Conservation (phyloP, 2,329 filamentous ascomycete species). For the Fusarium albosuccineum region DNA sequence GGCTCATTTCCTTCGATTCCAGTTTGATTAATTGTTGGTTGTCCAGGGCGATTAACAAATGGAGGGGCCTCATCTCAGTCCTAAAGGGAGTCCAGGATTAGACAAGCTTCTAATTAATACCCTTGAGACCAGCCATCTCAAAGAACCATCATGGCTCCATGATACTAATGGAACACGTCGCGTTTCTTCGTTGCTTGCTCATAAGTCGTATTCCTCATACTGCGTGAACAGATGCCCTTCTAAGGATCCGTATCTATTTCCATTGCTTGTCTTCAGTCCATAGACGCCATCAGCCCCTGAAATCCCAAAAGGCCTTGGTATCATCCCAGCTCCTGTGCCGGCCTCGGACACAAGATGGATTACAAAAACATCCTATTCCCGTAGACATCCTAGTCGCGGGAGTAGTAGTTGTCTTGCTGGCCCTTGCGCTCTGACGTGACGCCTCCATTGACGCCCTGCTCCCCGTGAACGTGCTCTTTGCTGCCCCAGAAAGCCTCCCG, state of each 20-base stretch:
- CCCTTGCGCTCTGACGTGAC: constrained; percentile 53
- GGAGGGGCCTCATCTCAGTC: background rate
- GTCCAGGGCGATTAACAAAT: constrained; percentile 17
- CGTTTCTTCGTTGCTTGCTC: constrained; percentile 18
- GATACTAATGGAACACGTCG: background rate
- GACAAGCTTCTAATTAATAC: background rate
- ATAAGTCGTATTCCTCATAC: constrained; percentile 24
- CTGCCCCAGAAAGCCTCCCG: constrained; percentile 78
- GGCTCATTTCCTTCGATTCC: background rate
- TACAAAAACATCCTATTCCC: background rate
- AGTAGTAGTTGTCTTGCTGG: constrained; percentile 66
- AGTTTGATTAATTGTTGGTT: constrained; percentile 11
- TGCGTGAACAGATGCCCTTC: constrained; percentile 15
- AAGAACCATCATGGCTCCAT: background rate
- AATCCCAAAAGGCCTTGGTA: constrained; percentile 27
- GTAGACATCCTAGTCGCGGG: constrained; percentile 34
- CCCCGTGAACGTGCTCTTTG: constrained; percentile 61
- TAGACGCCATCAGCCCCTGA: constrained; percentile 18
- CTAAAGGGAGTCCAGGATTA: background rate
- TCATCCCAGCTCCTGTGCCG: constrained; percentile 22
- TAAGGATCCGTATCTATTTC: constrained; percentile 8
- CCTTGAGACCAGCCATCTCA: background rate
- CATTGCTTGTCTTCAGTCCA: constrained; percentile 13
- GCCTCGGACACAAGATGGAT: background rate
- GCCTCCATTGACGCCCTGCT: constrained; percentile 55